These are phyloP conservation scores for Linaria vulgaris DNA, from an alignment of 257 asterid genomes.

Conservation along the genomic window DNA sequence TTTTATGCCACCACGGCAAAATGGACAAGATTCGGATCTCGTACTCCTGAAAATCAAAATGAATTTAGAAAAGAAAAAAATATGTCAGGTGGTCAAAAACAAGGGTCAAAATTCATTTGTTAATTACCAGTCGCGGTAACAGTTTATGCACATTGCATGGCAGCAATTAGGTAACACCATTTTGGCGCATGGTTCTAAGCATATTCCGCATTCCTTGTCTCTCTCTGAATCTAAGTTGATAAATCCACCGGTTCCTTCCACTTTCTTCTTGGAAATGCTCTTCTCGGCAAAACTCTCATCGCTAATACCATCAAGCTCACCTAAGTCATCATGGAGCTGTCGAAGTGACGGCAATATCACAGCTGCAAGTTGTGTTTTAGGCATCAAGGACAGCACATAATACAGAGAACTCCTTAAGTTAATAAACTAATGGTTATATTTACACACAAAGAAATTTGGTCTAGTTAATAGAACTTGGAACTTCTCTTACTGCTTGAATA, in stretches of 20 bases:
- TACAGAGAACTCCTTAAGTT: neutral
- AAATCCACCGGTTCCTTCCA: constrained; percentile 31
- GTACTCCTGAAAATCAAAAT: constrained; percentile 53
- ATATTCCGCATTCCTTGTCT: constrained; percentile 66
- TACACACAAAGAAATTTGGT: too few species aligned
- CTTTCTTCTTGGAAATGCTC: constrained; percentile 41
- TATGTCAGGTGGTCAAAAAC: neutral
- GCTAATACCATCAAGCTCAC: constrained; percentile 34
- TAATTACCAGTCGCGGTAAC: constrained; percentile 74
- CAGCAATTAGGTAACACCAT: constrained; percentile 87
- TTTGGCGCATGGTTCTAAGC: constrained; percentile 83
- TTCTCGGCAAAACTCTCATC: constrained; percentile 30
- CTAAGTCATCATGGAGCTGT: constrained; percentile 65
- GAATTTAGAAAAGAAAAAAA: neutral
- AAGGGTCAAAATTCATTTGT: neutral
- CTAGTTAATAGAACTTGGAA: too few species aligned
- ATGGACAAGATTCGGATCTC: constrained; percentile 86
- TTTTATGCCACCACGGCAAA: constrained; percentile 78
- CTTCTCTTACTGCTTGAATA: too few species aligned
- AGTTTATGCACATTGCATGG: constrained; percentile 89
- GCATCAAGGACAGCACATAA: constrained; percentile 3
- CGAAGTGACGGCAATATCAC: constrained; percentile 80
- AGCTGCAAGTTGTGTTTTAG: constrained; percentile 44
- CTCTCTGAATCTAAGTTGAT: constrained; percentile 44
- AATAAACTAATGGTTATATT: neutral